Percentiles rank a stretch among this genome's conserved stretches.
Conservation (phyloP, 2,329 filamentous ascomycete genomes). For the Sarocladium oryzae region DNA sequence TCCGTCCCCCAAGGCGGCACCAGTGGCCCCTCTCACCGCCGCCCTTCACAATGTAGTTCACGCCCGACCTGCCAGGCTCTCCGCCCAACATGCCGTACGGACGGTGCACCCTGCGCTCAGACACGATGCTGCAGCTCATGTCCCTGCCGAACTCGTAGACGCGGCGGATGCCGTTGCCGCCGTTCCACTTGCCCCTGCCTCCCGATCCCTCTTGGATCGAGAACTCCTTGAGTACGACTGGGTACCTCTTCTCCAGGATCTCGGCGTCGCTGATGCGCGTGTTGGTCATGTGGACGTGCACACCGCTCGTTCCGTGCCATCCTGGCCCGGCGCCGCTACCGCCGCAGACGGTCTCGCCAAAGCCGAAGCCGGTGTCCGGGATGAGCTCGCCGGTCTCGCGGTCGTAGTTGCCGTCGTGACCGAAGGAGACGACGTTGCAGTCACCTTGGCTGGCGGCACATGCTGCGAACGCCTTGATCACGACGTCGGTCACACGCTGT, state of each 20-base stretch:
- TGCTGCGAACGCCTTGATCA: slow-evolving; percentile 68
- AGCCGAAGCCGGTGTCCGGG: slow-evolving; percentile 57
- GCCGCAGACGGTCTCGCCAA: slow-evolving; percentile 76
- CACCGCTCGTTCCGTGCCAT: slow-evolving; percentile 68
- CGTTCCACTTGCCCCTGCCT: slow-evolving; percentile 56
- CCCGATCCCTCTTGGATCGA: slow-evolving; percentile 53
- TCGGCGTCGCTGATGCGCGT: slow-evolving; percentile 73
- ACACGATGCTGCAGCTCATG: slow-evolving; percentile 67
- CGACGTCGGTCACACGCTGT: slow-evolving; percentile 51
- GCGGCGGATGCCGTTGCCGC: slow-evolving; percentile 65
- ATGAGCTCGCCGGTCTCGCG: slow-evolving; percentile 17
- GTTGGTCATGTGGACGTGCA: slow-evolving; percentile 79
- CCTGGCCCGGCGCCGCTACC: slow-evolving; percentile 64
- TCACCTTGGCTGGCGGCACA: slow-evolving; percentile 73
- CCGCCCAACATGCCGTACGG: slow-evolving; percentile 68
- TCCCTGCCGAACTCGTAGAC: slow-evolving; percentile 72
- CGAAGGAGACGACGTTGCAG: slow-evolving; percentile 75
- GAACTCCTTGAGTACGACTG: slow-evolving; percentile 55
- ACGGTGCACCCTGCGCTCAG: slow-evolving; percentile 64
- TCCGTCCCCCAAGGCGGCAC: slow-evolving; percentile 41
- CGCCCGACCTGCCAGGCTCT: slow-evolving; percentile 55
- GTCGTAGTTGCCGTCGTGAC: slow-evolving; percentile 46
- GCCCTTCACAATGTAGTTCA: slow-evolving; percentile 38
- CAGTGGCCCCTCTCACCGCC: slow-evolving; percentile 26
- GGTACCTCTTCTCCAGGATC: slow-evolving; percentile 63